These are phyloP conservation scores for Acanthamoeba healyi DNA, from an alignment of 208 protist species.

Conservation along the genomic window DNA sequence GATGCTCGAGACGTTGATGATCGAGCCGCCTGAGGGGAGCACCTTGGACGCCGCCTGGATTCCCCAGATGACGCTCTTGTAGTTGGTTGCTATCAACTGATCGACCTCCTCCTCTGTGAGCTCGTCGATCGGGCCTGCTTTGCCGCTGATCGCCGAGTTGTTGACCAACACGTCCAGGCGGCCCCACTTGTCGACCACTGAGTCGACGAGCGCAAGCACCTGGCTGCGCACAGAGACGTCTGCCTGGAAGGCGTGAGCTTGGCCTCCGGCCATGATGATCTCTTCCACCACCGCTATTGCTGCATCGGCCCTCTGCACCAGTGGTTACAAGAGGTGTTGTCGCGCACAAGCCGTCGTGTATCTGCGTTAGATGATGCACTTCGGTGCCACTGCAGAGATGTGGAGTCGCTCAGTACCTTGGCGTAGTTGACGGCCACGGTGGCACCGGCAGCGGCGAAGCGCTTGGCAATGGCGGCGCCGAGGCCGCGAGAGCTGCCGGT, in stretches of 20 bases:
- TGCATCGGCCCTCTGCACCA: not conserved
- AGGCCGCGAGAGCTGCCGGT: conserved; percentile 53
- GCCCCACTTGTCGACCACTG: not conserved
- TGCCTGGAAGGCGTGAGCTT: conserved; percentile 23
- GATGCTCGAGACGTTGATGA: conserved; percentile 58
- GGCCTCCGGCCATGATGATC: not conserved
- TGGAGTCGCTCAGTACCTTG: not conserved
- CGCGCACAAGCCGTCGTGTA: too few relatives aligned
- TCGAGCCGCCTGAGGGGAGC: not conserved
- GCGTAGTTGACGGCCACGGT: conserved; percentile 56
- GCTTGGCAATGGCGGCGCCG: conserved; percentile 16
- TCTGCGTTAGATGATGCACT: too few relatives aligned
- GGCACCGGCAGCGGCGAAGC: not conserved
- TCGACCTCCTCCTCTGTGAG: not conserved
- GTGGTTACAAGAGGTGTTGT: too few relatives aligned
- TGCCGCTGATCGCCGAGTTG: not conserved
- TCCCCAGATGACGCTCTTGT: not conserved
- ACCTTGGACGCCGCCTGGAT: conserved; percentile 12
- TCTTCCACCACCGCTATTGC: not conserved
- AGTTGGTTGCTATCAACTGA: not conserved
- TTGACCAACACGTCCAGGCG: conserved; percentile 26
- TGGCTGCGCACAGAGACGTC: not conserved
- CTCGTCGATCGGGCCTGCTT: not conserved
- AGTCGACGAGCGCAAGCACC: not conserved
- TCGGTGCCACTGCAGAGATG: too few relatives aligned